Evolutionary conservation across 176 grass and related monocot species (phyloP).

Genomic region (Alloteropsis semialata): DNA sequence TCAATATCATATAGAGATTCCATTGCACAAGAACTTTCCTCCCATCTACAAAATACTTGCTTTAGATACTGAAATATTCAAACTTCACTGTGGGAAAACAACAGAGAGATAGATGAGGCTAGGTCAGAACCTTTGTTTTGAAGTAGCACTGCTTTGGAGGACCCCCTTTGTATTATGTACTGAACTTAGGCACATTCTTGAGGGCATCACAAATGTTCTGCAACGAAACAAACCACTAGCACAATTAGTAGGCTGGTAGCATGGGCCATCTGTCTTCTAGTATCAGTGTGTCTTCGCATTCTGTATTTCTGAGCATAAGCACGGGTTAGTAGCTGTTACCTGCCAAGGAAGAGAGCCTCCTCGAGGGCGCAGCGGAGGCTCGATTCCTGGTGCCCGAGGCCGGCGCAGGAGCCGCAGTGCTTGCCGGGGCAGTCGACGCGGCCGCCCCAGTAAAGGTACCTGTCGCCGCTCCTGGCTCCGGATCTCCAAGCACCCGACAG

Average conservation of each 20-base stretch:
- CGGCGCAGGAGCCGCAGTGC: conserved; percentile 76
- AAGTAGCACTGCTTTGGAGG: conserved; percentile 40
- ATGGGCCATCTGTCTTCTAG: not conserved
- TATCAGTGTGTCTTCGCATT: not conserved
- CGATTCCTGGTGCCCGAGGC: conserved; percentile 85
- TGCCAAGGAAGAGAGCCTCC: conserved; percentile 85
- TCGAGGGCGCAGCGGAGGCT: conserved; percentile 96
- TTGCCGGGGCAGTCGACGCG: conserved; percentile 88
- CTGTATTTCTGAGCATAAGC: not conserved
- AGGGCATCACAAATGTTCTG: conserved; percentile 81
- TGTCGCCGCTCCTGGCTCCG: not conserved
- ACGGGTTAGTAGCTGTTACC: conserved; percentile 20
- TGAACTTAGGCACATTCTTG: conserved; percentile 72
- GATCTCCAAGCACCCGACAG: conserved; percentile 26
- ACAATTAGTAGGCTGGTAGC: not conserved
- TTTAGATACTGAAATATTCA: conserved; percentile 15
- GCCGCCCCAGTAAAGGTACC: conserved; percentile 77
- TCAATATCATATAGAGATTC: conserved; percentile 76
- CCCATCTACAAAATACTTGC: conserved; percentile 55
- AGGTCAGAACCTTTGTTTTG: conserved; percentile 46
- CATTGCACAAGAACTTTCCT: conserved; percentile 69
- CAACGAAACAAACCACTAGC: not conserved
- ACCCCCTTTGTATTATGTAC: conserved; percentile 67
- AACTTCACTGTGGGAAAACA: not conserved
- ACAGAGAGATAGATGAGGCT: not conserved